These are phyloP conservation scores for Epipyxis sp. DNA, from an alignment of 108 stramenopile species.

Conservation along the genomic window DNA sequence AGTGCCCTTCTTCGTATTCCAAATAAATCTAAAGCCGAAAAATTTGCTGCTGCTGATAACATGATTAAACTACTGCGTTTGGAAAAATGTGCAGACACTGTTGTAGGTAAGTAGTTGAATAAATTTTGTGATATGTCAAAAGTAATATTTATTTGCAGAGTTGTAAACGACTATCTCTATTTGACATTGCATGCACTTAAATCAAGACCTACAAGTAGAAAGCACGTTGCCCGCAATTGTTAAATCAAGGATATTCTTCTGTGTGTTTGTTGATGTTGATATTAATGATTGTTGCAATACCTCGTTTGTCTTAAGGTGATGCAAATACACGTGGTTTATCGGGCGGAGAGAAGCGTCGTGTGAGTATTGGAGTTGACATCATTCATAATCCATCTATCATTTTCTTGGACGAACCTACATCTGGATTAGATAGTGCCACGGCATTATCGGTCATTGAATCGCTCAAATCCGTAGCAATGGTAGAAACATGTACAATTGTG, in stretches of 20 bases:
- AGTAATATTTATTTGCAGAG: no score
- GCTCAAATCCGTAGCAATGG: background rate
- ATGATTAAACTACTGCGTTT: background rate
- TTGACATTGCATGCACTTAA: no score
- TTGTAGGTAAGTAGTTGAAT: conserved; percentile 7
- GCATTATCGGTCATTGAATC: conserved; percentile 3
- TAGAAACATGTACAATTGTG: conserved; percentile 23
- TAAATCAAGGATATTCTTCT: no score
- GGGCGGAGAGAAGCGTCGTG: conserved; percentile 24
- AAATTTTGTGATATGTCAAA: no score
- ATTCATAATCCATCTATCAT: conserved; percentile 12
- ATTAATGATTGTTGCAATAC: no score
- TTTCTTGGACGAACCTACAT: conserved; percentile 31
- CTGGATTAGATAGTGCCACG: conserved; percentile 27
- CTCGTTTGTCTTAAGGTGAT: no score
- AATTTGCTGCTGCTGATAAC: background rate
- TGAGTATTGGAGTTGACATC: conserved; percentile 34
- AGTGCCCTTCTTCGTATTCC: conserved; percentile 13
- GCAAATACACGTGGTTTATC: background rate
- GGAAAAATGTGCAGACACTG: conserved; percentile 18
- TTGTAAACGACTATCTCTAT: no score
- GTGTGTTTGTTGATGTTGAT: no score
- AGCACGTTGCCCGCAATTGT: no score
- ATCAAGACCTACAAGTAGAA: no score
- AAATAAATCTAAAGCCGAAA: background rate